A percentile compares a stretch with the other conserved stretches of the same genome.
phyloP scores from a whole-genome alignment of 148 eudicot species.

The Polygonum aviculare region DNA sequence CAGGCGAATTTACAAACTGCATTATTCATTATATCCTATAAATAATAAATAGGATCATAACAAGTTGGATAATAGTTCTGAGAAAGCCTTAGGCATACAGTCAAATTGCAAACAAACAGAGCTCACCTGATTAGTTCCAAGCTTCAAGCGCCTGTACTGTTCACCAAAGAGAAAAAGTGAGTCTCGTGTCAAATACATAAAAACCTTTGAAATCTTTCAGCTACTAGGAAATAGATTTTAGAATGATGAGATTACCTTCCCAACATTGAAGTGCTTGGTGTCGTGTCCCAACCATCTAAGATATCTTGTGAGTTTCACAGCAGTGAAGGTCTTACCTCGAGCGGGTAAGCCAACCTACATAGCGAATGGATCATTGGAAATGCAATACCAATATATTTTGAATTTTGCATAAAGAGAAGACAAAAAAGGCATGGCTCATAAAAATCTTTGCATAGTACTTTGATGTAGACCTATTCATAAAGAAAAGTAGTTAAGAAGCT shows the following conservation, averaged over 20 bases:
- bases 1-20: neutral
- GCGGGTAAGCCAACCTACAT: slow-evolving; percentile 93
- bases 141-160: slow-evolving; percentile 97
- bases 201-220: neutral
- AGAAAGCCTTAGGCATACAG: neutral
- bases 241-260: slow-evolving; percentile 54
- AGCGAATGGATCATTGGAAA: neutral
- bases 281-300: slow-evolving; percentile 99
- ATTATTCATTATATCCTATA: neutral
- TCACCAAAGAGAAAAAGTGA: slow-evolving; percentile 12
- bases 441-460: neutral
- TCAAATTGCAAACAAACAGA: neutral
- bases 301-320: slow-evolving; percentile 93
- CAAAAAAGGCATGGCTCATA: neutral
- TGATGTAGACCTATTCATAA: neutral
- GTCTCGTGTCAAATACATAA: neutral
- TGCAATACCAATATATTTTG: neutral
- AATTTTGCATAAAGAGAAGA: neutral
- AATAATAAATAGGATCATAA: neutral
- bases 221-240: neutral
- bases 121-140: slow-evolving; percentile 82
- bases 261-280: slow-evolving; percentile 98
- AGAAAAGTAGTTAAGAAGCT: neutral
- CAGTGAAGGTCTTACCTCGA: slow-evolving; percentile 98
- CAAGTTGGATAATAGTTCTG: neutral